Conservation (phyloP, 2,329 filamentous ascomycete genomes). For the Neoscytalidium dimidiatum region DNA sequence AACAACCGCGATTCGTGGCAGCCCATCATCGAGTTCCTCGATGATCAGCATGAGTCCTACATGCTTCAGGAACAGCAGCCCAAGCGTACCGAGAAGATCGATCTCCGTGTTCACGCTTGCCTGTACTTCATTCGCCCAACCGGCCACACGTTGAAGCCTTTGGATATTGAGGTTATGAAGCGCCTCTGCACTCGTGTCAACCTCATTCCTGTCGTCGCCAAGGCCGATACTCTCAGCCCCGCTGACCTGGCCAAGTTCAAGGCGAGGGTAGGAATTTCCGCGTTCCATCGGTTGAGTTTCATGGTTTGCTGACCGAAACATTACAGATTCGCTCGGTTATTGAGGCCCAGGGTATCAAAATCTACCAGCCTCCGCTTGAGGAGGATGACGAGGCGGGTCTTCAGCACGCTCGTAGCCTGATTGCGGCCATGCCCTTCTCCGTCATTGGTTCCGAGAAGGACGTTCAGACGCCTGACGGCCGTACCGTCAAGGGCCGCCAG, state of each 20-base stretch:
- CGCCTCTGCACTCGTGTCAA: constrained; percentile 97
- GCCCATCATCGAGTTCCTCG: constrained; percentile 99
- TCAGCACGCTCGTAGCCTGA: constrained; percentile 89
- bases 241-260: constrained; percentile 92
- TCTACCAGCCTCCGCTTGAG: constrained; percentile 96
- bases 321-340: constrained; percentile 86
- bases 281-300: not conserved
- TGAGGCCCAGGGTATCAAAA: constrained; percentile 98
- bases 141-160: constrained; percentile 95
- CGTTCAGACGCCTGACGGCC: constrained; percentile 92
- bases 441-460: constrained; percentile 99
- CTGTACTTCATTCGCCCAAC: constrained; percentile 99
- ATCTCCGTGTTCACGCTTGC: constrained; percentile 96
- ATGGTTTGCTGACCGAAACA: constrained; percentile 22
- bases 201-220: constrained; percentile 96
- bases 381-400: constrained; percentile 97
- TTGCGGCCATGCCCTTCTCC: constrained; percentile 97
- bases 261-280: constrained; percentile 69
- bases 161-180: constrained; percentile 99
- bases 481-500: constrained; percentile 97
- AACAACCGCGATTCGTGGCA: constrained; percentile 99
- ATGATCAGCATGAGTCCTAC: constrained; percentile 99
- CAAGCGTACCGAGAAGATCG: constrained; percentile 96
- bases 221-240: constrained; percentile 96
- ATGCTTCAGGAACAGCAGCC: constrained; percentile 99